These are phyloP conservation scores for Xylaria sp. DNA, from an alignment of 2,329 filamentous ascomycete species.

Conservation along the genomic window DNA sequence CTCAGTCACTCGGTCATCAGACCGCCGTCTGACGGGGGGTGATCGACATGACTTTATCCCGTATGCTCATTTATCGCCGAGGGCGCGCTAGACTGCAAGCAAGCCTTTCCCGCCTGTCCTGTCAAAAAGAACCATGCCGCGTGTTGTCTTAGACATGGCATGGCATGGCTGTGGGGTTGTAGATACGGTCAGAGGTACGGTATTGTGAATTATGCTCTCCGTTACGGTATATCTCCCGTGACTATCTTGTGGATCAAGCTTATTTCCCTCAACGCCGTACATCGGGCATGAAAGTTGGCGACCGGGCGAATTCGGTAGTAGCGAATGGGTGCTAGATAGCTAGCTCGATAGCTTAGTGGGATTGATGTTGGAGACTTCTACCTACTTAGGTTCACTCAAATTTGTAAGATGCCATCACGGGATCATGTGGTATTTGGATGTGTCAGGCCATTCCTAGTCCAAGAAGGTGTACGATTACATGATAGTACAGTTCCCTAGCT, in stretches of 20 bases:
- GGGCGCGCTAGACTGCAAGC: background rate
- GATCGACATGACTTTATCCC: conserved; percentile 3
- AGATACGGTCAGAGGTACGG: background rate
- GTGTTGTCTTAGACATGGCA: conserved; percentile 7
- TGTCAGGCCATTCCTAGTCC: background rate
- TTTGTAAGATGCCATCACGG: background rate
- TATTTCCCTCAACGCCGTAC: background rate
- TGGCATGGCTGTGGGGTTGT: background rate
- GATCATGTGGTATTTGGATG: background rate
- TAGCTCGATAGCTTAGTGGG: background rate
- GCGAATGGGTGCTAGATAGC: background rate
- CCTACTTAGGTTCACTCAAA: background rate
- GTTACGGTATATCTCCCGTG: background rate
- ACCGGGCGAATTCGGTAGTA: background rate
- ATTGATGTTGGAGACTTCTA: background rate
- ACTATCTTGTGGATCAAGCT: background rate
- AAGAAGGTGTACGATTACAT: background rate
- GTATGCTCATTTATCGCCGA: background rate
- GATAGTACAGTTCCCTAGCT: background rate
- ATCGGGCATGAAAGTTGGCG: background rate
- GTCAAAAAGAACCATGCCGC: background rate
- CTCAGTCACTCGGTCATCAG: too few species aligned
- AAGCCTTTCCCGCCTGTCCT: background rate
- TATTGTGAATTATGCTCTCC: background rate
- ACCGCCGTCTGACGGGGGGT: conserved; percentile 6